Evolutionary conservation across 139 green algal species (phyloP).

Genomic region (Eudorina sp.): DNA sequence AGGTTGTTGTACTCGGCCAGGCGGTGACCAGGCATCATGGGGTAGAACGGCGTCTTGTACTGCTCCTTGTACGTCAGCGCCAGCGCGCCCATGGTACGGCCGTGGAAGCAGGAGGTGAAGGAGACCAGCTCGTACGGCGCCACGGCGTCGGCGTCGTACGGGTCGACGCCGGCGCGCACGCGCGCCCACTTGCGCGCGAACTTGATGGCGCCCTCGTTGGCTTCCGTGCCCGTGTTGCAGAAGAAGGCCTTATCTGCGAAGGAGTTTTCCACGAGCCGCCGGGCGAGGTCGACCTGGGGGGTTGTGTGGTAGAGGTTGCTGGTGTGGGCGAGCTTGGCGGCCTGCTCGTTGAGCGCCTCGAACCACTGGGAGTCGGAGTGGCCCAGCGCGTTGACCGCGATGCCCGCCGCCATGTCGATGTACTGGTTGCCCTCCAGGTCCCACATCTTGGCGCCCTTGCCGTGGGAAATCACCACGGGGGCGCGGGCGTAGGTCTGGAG

Average conservation of each 20-base stretch:
- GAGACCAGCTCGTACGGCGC: constrained; percentile 92
- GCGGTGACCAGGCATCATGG: constrained; percentile 88
- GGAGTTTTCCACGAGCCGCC: constrained; percentile 87
- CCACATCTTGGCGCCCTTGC: constrained; percentile 85
- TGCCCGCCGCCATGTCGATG: constrained; percentile 96
- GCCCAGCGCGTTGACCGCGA: constrained; percentile 97
- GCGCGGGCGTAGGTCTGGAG: constrained; percentile 90
- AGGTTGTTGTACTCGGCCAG: constrained; percentile 83
- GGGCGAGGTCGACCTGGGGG: constrained; percentile 91
- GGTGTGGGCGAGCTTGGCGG: constrained; percentile 87
- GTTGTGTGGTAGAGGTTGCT: constrained; percentile 98
- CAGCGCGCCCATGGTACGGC: constrained; percentile 97
- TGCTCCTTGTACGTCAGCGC: constrained; percentile 96
- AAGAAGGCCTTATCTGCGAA: constrained; percentile 98
- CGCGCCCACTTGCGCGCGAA: constrained; percentile 96
- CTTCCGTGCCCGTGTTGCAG: constrained; percentile 97
- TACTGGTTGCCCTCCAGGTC: constrained; percentile 90
- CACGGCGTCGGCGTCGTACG: constrained; percentile 71
- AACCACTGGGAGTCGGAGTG: constrained; percentile 91
- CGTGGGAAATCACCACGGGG: constrained; percentile 84
- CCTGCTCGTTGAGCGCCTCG: constrained; percentile 87
- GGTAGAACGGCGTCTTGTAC: constrained; percentile 96
- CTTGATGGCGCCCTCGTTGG: constrained; percentile 99
- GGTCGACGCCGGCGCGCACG: constrained; percentile 81
- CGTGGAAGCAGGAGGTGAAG: constrained; percentile 97